Evolutionary conservation across 1,284 basidiomycete genomes (phyloP).

Genomic region (Veloporphyrellus conicus): DNA sequence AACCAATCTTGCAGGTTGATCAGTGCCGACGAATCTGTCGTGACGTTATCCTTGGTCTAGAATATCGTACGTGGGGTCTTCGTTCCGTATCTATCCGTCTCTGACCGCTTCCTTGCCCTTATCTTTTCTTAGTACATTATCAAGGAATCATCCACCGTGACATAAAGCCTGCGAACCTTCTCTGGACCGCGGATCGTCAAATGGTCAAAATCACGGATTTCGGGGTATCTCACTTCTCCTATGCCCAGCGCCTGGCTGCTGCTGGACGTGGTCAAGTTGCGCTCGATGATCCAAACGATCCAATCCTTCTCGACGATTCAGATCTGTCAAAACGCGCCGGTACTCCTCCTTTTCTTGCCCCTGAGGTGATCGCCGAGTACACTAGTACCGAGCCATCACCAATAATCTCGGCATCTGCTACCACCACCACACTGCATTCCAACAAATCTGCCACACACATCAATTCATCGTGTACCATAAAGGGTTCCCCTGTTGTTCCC

Average conservation of each 20-base stretch:
- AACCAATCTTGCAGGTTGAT: constrained; percentile 76
- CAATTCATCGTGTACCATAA: constrained; percentile 34
- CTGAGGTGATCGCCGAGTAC: constrained; percentile 82
- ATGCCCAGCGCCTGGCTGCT: constrained; percentile 69
- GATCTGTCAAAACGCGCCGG: constrained; percentile 93
- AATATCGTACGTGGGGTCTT: constrained; percentile 68
- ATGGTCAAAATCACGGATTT: constrained; percentile 98
- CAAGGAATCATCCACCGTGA: constrained; percentile 99
- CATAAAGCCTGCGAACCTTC: constrained; percentile 97
- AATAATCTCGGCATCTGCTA: constrained; percentile 32
- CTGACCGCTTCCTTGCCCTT: constrained; percentile 7
- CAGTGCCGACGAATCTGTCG: constrained; percentile 86
- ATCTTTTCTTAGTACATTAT: constrained; percentile 68
- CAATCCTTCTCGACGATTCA: constrained; percentile 76
- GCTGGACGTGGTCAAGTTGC: constrained; percentile 42
- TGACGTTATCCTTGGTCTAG: constrained; percentile 89
- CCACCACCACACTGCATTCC: constrained; percentile 31
- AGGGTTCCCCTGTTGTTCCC: constrained; percentile 26
- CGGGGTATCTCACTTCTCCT: constrained; percentile 93
- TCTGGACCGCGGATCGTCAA: constrained; percentile 79
- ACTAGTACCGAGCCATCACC: constrained; percentile 29
- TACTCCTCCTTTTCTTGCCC: constrained; percentile 96
- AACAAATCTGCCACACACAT: constrained; percentile 26
- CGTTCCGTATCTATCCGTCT: constrained; percentile 4
- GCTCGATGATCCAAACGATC: constrained; percentile 45